phyloP scores from a whole-genome alignment of 768 basidiomycete genomes.

The Agaricus blazei region DNA sequence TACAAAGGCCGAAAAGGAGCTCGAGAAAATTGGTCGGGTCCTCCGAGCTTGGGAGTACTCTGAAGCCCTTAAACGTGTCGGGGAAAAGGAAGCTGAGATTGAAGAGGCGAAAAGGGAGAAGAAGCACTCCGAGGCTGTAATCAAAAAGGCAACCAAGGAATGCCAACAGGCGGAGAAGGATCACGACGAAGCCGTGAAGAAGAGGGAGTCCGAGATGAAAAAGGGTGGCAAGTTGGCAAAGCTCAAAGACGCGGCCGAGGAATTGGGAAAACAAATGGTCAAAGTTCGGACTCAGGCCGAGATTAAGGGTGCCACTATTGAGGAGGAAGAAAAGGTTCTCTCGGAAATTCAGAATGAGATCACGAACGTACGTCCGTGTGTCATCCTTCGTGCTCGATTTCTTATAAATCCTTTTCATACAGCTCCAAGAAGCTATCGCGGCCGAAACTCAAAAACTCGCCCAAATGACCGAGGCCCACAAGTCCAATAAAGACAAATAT shows the following conservation, averaged over 20 bases:
- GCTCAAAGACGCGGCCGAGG: conserved; percentile 74
- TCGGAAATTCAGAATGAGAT: conserved; percentile 48
- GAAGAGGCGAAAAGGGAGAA: conserved; percentile 44
- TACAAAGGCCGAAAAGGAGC: conserved; percentile 83
- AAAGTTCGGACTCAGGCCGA: conserved; percentile 85
- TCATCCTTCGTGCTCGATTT: not conserved
- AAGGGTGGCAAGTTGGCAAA: conserved; percentile 92
- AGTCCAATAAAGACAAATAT: conserved; percentile 65
- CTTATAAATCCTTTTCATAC: not conserved
- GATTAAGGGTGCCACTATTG: conserved; percentile 67
- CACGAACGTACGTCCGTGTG: conserved; percentile 44
- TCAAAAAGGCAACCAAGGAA: conserved; percentile 48
- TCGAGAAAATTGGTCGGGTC: conserved; percentile 79
- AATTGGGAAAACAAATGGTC: conserved; percentile 72
- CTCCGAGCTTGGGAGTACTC: conserved; percentile 89
- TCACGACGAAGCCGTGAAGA: conserved; percentile 58
- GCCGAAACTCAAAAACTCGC: conserved; percentile 59
- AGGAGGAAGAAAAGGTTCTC: conserved; percentile 70
- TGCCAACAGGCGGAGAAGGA: conserved; percentile 64
- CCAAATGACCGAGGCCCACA: conserved; percentile 48
- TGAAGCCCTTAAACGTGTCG: conserved; percentile 47
- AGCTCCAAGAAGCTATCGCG: conserved; percentile 57
- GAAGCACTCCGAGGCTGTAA: conserved; percentile 38
- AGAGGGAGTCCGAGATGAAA: conserved; percentile 80
- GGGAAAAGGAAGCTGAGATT: conserved; percentile 54